Evolutionary conservation across 2,329 filamentous ascomycete species (phyloP).

Genomic region (Neurospora sp.): DNA sequence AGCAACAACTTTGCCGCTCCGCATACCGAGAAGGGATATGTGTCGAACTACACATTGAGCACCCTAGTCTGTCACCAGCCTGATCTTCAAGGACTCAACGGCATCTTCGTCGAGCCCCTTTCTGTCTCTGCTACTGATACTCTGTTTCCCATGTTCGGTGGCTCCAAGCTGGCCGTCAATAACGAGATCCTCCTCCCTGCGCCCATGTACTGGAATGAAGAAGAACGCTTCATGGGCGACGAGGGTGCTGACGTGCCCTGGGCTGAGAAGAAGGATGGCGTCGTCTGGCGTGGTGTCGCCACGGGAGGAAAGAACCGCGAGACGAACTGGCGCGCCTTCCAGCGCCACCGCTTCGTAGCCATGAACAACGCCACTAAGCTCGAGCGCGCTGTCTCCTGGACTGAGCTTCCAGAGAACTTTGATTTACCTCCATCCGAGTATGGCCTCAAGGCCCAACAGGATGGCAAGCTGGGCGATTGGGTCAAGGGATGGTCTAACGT

Average conservation of each 20-base stretch:
- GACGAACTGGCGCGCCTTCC: constrained; percentile 61
- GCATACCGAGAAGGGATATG: constrained; percentile 46
- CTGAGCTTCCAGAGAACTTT: constrained; percentile 40
- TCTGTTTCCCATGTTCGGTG: constrained; percentile 57
- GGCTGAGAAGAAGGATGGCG: constrained; percentile 44
- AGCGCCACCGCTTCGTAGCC: constrained; percentile 64
- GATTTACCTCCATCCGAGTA: constrained; percentile 40
- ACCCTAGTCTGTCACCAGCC: constrained; percentile 58
- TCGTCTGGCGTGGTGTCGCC: constrained; percentile 59
- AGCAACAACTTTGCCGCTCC: constrained; percentile 34
- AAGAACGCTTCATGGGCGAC: constrained; percentile 51
- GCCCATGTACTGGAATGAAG: constrained; percentile 58
- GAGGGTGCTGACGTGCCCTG: constrained; percentile 44
- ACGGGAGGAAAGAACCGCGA: constrained; percentile 51
- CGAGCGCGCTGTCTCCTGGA: constrained; percentile 33
- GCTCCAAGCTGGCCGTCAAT: constrained; percentile 59
- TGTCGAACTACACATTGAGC: constrained; percentile 52
- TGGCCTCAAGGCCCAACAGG: constrained; percentile 34
- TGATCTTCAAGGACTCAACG: constrained; percentile 51
- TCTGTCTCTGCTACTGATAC: constrained; percentile 45
- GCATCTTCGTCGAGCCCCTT: constrained; percentile 53
- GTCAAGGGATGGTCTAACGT: constrained; percentile 39
- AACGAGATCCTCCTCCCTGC: constrained; percentile 62
- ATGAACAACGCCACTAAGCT: constrained; percentile 62
- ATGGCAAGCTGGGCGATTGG: constrained; percentile 39